Evolutionary conservation across 2,329 filamentous ascomycete species (phyloP).

Genomic region (Colletotrichum sp.): DNA sequence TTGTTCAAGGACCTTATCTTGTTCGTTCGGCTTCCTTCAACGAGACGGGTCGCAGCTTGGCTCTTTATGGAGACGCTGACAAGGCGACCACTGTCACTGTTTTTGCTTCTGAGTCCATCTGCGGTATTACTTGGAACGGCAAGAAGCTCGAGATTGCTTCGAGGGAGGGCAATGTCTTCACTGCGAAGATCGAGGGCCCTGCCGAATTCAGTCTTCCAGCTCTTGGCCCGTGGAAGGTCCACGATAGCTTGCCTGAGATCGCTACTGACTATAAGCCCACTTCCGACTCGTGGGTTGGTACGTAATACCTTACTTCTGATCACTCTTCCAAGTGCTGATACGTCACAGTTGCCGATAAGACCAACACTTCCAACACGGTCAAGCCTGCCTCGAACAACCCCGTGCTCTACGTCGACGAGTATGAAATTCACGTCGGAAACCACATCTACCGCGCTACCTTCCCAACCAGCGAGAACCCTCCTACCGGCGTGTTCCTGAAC

Average conservation of each 20-base stretch:
- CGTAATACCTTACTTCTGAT: not conserved
- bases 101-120: conserved; percentile 50
- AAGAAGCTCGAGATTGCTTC: conserved; percentile 34
- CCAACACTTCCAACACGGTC: conserved; percentile 50
- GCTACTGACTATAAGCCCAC: conserved; percentile 45
- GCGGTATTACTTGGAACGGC: conserved; percentile 58
- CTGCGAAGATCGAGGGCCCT: conserved; percentile 29
- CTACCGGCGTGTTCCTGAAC: conserved; percentile 52
- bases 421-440: conserved; percentile 58
- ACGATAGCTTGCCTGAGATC: conserved; percentile 55
- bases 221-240: conserved; percentile 50
- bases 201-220: conserved; percentile 40
- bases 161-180: conserved; percentile 30
- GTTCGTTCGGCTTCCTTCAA: conserved; percentile 48
- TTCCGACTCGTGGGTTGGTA: conserved; percentile 47
- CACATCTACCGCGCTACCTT: conserved; percentile 62
- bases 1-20: conserved; percentile 58
- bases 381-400: conserved; percentile 55
- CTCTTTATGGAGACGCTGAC: conserved; percentile 50
- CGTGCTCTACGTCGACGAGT: conserved; percentile 62
- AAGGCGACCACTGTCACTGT: conserved; percentile 46
- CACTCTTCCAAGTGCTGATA: not conserved
- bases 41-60: conserved; percentile 37
- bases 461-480: conserved; percentile 36
- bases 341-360: conserved; percentile 48